Evolutionary conservation across 2,329 filamentous ascomycete genomes (phyloP).

Genomic region (Leptographium radiaticola): DNA sequence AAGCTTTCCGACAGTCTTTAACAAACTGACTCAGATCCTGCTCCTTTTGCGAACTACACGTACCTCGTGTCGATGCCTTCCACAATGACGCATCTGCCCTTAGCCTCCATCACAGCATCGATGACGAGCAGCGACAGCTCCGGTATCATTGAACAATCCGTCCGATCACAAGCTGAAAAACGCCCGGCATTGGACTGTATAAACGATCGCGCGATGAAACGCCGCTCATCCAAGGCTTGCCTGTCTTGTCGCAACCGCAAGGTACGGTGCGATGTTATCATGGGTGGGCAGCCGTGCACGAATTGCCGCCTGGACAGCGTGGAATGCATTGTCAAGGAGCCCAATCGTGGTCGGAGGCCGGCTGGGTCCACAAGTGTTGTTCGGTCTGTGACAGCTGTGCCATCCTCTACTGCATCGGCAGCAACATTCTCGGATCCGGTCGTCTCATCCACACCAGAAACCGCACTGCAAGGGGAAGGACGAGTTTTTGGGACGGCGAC

Average conservation of each 20-base stretch:
- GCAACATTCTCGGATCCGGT: background rate
- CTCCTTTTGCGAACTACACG: background rate
- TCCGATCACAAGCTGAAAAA: background rate
- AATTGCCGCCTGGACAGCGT: slow-evolving; percentile 7
- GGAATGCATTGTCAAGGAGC: slow-evolving; percentile 1
- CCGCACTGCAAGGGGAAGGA: background rate
- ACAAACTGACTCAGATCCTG: background rate
- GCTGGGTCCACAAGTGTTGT: background rate
- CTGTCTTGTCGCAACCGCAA: slow-evolving; percentile 7
- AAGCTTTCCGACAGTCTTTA: background rate
- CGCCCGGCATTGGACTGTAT: background rate
- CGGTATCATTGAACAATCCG: background rate
- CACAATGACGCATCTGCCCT: background rate
- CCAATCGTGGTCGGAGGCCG: background rate
- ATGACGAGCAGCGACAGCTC: background rate
- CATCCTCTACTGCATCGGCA: background rate
- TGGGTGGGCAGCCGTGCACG: slow-evolving; percentile 3
- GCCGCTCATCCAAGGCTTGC: slow-evolving; percentile 6
- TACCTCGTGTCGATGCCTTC: background rate
- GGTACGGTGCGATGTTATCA: slow-evolving; percentile 8
- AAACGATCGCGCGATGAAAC: background rate
- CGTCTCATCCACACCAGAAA: background rate
- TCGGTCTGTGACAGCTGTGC: background rate
- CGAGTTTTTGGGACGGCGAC: background rate
- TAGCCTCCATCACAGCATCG: background rate